Evolutionary conservation across 441 rosid species (phyloP).

Genomic region (Populus hybrid): DNA sequence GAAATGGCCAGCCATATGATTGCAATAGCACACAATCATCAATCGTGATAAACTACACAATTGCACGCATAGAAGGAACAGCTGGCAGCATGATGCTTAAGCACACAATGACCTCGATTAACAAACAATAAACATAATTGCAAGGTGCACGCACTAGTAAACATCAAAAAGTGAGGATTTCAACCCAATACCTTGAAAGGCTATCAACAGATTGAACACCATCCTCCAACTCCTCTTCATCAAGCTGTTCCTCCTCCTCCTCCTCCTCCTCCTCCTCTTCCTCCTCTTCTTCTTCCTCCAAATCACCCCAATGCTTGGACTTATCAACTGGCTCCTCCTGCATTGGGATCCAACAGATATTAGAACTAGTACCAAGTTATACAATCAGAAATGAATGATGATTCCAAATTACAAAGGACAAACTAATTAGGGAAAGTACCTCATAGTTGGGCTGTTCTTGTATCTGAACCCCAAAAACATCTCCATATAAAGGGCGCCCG

Average conservation of each 20-base stretch:
- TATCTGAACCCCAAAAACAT: constrained; percentile 93
- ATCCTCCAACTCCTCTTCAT: constrained; percentile 87
- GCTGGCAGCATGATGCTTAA: background rate
- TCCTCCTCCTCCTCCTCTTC: constrained; percentile 81
- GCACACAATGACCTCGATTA: background rate
- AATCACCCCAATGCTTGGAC: constrained; percentile 98
- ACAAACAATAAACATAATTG: background rate
- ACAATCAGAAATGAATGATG: background rate
- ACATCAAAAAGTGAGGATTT: constrained; percentile 1
- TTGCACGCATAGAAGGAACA: no score
- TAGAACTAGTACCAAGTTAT: background rate
- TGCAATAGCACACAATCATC: background rate
- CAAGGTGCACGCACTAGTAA: constrained; percentile 1
- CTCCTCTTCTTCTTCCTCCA: constrained; percentile 98
- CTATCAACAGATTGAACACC: constrained; percentile 96
- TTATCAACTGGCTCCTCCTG: constrained; percentile 99
- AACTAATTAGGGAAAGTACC: constrained; percentile 34
- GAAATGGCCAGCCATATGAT: background rate
- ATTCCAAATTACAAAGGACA: constrained; percentile 6
- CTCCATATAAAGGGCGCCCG: constrained; percentile 97
- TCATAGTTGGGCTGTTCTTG: constrained; percentile 97
- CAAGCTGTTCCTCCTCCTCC: constrained; percentile 61
- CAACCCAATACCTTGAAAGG: constrained; percentile 62
- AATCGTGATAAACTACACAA: background rate
- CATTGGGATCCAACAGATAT: constrained; percentile 6